A percentile compares a stretch with the other conserved stretches of the same genome.
Conservation (phyloP, 2,329 filamentous ascomycete species). For the Fonsecaea erecta region DNA sequence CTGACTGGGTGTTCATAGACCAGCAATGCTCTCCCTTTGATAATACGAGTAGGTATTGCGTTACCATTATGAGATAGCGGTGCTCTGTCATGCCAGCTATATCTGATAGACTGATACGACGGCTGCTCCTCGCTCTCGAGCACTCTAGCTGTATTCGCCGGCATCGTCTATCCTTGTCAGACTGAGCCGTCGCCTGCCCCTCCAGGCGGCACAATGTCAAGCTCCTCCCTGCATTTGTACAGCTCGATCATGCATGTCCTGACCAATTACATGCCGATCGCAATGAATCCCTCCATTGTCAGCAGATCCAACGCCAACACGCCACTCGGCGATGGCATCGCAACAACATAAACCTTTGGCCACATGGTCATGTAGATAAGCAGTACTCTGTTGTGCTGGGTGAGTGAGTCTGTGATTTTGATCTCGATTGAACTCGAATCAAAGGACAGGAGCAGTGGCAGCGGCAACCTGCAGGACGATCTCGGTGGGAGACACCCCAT, state of each 20-base stretch:
- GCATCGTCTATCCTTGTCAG: too few species aligned
- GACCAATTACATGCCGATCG: not conserved
- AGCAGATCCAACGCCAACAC: not conserved
- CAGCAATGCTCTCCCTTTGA: too few species aligned
- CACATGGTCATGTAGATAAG: not conserved
- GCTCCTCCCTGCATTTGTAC: not conserved
- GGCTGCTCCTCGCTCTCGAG: too few species aligned
- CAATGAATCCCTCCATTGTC: not conserved
- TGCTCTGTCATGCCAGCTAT: too few species aligned
- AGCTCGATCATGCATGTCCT: not conserved
- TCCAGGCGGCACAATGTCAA: not conserved
- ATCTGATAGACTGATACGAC: too few species aligned
- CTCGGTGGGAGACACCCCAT: not conserved
- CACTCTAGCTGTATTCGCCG: too few species aligned
- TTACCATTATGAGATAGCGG: too few species aligned
- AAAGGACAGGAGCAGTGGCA: not conserved
- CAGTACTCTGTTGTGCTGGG: too few species aligned
- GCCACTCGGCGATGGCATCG: not conserved
- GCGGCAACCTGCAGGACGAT: constrained; percentile 6
- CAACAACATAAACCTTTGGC: not conserved
- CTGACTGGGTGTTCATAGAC: too few species aligned
- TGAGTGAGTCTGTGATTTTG: not conserved
- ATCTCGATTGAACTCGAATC: not conserved
- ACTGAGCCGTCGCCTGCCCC: too few species aligned
- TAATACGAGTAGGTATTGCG: too few species aligned